Conservation (phyloP, 257 asterid genomes). For the Pogostemon cablin region DNA sequence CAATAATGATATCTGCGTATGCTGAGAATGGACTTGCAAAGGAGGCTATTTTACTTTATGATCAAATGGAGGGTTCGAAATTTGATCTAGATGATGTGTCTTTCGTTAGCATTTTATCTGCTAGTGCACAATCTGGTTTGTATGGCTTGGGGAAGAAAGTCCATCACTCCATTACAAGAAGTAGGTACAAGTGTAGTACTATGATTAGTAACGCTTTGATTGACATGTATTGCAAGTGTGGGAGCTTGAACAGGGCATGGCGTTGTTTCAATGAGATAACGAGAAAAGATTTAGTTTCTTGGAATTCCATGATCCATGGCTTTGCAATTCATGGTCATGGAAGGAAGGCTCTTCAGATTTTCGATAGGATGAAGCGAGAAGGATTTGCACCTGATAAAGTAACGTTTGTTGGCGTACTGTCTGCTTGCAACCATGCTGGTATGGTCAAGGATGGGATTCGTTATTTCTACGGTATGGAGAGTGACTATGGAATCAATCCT, state of each 20-base stretch:
- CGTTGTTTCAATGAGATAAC: slow-evolving; percentile 46
- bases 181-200: slow-evolving; percentile 38
- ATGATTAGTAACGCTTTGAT: slow-evolving; percentile 66
- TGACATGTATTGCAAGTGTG: slow-evolving; percentile 90
- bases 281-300: slow-evolving; percentile 64
- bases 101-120: slow-evolving; percentile 62
- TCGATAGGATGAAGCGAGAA: slow-evolving; percentile 55
- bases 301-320: slow-evolving; percentile 88
- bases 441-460: slow-evolving; percentile 56
- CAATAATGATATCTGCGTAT: slow-evolving; percentile 68
- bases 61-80: slow-evolving; percentile 48
- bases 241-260: slow-evolving; percentile 62
- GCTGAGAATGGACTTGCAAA: slow-evolving; percentile 67
- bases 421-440: slow-evolving; percentile 78
- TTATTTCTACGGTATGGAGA: slow-evolving; percentile 65
- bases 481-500: slow-evolving; percentile 53
- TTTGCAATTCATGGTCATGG: slow-evolving; percentile 73
- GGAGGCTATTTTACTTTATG: slow-evolving; percentile 61
- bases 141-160: slow-evolving; percentile 71
- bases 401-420: slow-evolving; percentile 63
- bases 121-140: slow-evolving; percentile 74
- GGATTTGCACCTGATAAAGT: slow-evolving; percentile 69
- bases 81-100: slow-evolving; percentile 57
- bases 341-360: slow-evolving; percentile 59
- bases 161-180: slow-evolving; percentile 46